Percentiles rank a stretch among this genome's conserved stretches.
These are phyloP conservation scores for Peribolospora baueri DNA, from an alignment of 768 basidiomycete genomes.

Conservation along the genomic window DNA sequence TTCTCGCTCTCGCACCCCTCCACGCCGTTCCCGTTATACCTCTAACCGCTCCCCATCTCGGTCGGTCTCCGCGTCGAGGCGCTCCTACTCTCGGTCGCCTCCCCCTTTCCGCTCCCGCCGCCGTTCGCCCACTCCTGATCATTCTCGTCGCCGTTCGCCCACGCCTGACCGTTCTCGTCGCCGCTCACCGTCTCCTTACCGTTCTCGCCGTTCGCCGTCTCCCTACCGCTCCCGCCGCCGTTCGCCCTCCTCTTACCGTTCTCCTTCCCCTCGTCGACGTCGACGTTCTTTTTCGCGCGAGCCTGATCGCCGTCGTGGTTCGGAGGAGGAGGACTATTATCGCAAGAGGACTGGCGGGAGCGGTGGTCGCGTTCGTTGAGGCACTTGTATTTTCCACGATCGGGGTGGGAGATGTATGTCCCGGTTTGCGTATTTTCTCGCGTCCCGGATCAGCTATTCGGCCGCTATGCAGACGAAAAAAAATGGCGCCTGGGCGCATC, in stretches of 20 bases:
- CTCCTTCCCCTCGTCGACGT: not conserved
- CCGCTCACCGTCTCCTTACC: slow-evolving; percentile 4
- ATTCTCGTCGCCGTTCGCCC: not conserved
- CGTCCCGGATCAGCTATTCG: too few relatives aligned
- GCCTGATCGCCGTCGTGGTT: too few relatives aligned
- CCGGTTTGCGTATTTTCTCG: too few relatives aligned
- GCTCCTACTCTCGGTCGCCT: slow-evolving; percentile 1
- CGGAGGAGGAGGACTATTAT: too few relatives aligned
- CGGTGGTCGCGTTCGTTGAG: too few relatives aligned
- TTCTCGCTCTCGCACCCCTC: slow-evolving; percentile 1
- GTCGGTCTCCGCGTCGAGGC: not conserved
- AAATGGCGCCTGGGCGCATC: too few relatives aligned
- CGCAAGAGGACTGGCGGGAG: too few relatives aligned
- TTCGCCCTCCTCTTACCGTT: slow-evolving; percentile 1
- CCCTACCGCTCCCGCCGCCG: not conserved
- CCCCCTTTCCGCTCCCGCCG: slow-evolving; percentile 3
- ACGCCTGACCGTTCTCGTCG: not conserved
- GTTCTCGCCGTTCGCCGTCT: slow-evolving; percentile 6
- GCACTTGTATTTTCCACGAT: too few relatives aligned
- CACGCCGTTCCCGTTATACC: not conserved
- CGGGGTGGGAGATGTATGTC: too few relatives aligned
- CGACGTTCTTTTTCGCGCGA: not conserved
- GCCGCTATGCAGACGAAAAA: too few relatives aligned
- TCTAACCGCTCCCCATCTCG: not conserved
- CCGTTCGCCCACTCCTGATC: not conserved